Base-by-base conservation (phyloP, 306 rosid species). In the Echinosophora koreensis region DNA sequence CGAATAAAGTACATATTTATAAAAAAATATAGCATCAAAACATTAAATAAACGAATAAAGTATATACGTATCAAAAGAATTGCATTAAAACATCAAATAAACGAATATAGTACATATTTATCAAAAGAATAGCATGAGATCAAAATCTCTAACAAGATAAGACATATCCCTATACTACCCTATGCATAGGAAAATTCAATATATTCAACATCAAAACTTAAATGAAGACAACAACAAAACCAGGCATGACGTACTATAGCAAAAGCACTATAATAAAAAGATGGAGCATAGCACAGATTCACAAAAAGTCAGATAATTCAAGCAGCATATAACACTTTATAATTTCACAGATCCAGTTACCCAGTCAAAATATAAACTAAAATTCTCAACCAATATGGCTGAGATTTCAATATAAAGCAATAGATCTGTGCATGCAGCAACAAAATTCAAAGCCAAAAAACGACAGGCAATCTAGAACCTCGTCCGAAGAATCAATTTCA, bases 361-460 rank as follows among this genome's bases (percentile, higher is more conserved):
- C 37, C n/a, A 11, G 3, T 6, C 37, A 66, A 42, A 32, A 41
- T 3, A 41, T 5, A 9, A 63, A 2, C 15, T 3, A 12, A 71
- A 10, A 35, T 8, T 22, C 18, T 52, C 10, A 32, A 30, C 6
- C 17, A 46, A 32, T 1, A 34, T 3, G 6, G 2, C 8, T 30
- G 35, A 10, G 35, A 42, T 14, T 64, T 39, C 37, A 55, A 8
- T 11, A 38, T 15, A n/a, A 55, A 5, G 4, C 5, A 44, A 56
- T 28, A 67, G 75, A 77, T 77, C 75, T 32, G 41, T 5, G 47
- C 44, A 54, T 1, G 14, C 18, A 66, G 38, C 1, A 46, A 39
- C 35, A 54, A 54, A 52, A 76, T 18, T 64, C 42, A 66, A 66
- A 38, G 6, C 66, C 12, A 3, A n/a, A 14, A 64, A 57, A 1